These are phyloP conservation scores for Boletus hoseneyae DNA, from an alignment of 1,284 basidiomycete species.

Conservation along the genomic window DNA sequence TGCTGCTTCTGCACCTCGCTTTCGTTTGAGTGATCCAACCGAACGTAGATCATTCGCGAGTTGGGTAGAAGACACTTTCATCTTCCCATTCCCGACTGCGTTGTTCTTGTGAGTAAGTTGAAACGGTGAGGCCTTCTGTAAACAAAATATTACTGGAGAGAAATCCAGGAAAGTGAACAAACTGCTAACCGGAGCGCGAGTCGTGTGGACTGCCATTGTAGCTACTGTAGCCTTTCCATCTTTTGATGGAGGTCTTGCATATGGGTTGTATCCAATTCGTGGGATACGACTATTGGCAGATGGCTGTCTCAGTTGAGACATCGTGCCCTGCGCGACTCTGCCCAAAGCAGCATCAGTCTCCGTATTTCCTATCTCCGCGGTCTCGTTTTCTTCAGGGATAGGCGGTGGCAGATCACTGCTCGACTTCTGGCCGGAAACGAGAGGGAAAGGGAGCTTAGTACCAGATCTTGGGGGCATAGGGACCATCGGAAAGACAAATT, in stretches of 20 bases:
- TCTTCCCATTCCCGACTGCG: conserved; percentile 22
- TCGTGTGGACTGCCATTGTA: neutral
- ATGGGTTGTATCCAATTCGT: conserved; percentile 63
- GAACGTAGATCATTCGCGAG: conserved; percentile 11
- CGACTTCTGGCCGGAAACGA: conserved; percentile 27
- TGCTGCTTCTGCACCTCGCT: conserved; percentile 34
- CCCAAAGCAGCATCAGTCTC: neutral
- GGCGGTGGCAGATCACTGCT: conserved; percentile 22
- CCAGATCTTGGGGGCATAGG: conserved; percentile 20
- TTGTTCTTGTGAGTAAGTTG: conserved; percentile 17
- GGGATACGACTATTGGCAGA: conserved; percentile 63
- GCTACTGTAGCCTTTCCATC: conserved; percentile 4
- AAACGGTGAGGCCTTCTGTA: conserved; percentile 12
- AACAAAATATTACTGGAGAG: conserved; percentile 4
- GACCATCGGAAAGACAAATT: conserved; percentile 21
- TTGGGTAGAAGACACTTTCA: conserved; percentile 24
- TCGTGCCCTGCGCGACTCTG: conserved; percentile 23
- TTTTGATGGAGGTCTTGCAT: conserved; percentile 42
- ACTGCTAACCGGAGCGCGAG: conserved; percentile 20
- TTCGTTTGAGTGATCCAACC: conserved; percentile 38
- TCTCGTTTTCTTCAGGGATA: conserved; percentile 33
- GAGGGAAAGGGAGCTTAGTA: conserved; percentile 44
- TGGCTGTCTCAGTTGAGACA: conserved; percentile 52
- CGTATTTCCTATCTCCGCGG: neutral
- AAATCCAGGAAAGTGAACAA: neutral